Evolutionary conservation across 148 eudicot genomes (phyloP).

Genomic region (Spergularia bocconei): DNA sequence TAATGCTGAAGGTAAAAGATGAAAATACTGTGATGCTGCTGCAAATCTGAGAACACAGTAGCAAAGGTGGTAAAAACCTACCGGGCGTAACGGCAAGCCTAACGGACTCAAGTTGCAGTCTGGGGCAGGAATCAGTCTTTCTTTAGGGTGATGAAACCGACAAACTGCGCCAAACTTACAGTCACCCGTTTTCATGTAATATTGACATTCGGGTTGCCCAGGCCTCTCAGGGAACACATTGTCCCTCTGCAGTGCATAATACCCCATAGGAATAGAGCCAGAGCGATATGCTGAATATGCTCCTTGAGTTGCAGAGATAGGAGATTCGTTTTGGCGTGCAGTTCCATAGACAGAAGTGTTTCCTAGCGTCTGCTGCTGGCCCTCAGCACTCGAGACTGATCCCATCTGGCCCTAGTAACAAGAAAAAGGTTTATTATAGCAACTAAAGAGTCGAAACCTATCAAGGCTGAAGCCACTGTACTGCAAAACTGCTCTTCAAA

Average conservation of each 20-base stretch:
- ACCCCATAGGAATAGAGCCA: constrained; percentile 60
- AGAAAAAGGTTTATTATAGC: not conserved
- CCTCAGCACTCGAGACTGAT: constrained; percentile 61
- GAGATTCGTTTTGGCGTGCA: constrained; percentile 52
- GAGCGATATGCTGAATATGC: constrained; percentile 54
- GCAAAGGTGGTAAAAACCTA: constrained; percentile 29
- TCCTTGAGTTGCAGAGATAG: constrained; percentile 54
- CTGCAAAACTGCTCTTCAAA: not conserved
- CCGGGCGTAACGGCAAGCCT: constrained; percentile 94
- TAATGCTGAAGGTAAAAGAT: not conserved
- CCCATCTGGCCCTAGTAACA: constrained; percentile 60
- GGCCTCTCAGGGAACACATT: constrained; percentile 92
- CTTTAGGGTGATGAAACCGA: constrained; percentile 90
- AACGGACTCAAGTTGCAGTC: constrained; percentile 80
- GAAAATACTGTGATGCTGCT: not conserved
- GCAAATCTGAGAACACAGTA: not conserved
- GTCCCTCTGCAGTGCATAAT: constrained; percentile 70
- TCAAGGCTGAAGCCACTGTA: not conserved
- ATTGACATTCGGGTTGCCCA: constrained; percentile 95
- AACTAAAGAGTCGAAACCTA: not conserved
- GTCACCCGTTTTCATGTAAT: constrained; percentile 97
- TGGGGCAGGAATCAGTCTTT: constrained; percentile 74
- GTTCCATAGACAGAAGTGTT: constrained; percentile 51
- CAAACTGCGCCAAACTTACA: constrained; percentile 97
- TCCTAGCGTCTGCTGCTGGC: constrained; percentile 61